These are phyloP conservation scores for Nannizzia gypsea DNA, from an alignment of 2,329 filamentous ascomycete genomes.

Conservation along the genomic window DNA sequence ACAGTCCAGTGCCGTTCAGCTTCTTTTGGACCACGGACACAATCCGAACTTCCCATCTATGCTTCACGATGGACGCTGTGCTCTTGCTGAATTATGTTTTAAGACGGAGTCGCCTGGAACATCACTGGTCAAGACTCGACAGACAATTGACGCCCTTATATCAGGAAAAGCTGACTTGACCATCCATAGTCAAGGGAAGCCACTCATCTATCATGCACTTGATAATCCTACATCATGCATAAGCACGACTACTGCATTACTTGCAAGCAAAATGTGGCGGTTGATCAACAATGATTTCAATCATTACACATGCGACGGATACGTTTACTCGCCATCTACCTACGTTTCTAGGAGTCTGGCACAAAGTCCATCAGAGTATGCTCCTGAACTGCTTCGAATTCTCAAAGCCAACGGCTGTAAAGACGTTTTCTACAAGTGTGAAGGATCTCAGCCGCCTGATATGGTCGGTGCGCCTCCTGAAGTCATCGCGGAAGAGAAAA, in stretches of 20 bases:
- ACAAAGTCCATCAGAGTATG: slow-evolving; percentile 9
- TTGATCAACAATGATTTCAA: slow-evolving; percentile 50
- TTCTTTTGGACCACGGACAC: slow-evolving; percentile 49
- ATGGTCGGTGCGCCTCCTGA: slow-evolving; percentile 14
- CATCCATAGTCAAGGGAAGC: slow-evolving; percentile 36
- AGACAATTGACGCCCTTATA: slow-evolving; percentile 47
- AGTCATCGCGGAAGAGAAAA: slow-evolving; percentile 12
- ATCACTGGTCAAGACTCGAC: slow-evolving; percentile 39
- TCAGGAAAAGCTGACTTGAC: slow-evolving; percentile 38
- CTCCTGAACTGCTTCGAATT: slow-evolving; percentile 11
- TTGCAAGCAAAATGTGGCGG: slow-evolving; percentile 55
- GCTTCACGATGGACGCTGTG: slow-evolving; percentile 50
- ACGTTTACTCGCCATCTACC: slow-evolving; percentile 54
- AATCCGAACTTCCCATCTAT: slow-evolving; percentile 54
- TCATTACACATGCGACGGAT: slow-evolving; percentile 41
- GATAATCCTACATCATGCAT: slow-evolving; percentile 44
- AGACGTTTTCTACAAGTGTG: slow-evolving; percentile 13
- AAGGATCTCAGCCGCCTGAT: slow-evolving; percentile 14
- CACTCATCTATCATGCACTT: slow-evolving; percentile 48
- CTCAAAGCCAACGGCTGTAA: slow-evolving; percentile 14
- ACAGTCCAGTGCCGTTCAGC: slow-evolving; percentile 44
- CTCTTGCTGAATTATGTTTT: slow-evolving; percentile 52
- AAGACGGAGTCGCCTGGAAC: slow-evolving; percentile 40
- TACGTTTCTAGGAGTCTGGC: slow-evolving; percentile 37
- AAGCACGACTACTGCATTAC: slow-evolving; percentile 44